Conservation (phyloP, 2,329 filamentous ascomycete species). For the Zasmidium citrigriseum region DNA sequence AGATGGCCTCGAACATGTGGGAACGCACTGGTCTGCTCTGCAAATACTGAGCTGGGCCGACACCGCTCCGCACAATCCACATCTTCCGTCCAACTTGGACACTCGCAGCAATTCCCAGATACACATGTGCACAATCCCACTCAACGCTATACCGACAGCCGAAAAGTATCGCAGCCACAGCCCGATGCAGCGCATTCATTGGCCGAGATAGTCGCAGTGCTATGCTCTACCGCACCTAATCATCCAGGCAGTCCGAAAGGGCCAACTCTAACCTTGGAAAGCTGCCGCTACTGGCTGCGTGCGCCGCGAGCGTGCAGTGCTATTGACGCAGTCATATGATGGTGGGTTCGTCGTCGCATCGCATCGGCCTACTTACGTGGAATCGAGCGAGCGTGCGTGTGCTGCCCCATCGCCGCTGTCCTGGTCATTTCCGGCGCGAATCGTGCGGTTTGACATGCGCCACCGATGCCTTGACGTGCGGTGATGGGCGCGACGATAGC, state of each 20-base stretch:
- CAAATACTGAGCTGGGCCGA: too few relatives aligned
- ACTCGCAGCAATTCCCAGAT: not conserved
- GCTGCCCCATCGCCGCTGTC: not conserved
- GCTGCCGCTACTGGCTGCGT: not conserved
- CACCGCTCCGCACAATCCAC: not conserved
- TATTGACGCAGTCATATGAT: not conserved
- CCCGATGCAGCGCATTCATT: not conserved
- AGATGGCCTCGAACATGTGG: too few relatives aligned
- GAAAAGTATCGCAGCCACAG: constrained; percentile 1
- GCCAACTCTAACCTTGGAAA: not conserved
- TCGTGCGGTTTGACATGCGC: constrained; percentile 3
- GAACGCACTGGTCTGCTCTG: too few relatives aligned
- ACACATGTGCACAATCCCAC: not conserved
- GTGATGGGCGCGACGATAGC: not conserved
- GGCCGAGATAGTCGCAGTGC: not conserved
- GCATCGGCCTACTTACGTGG: not conserved
- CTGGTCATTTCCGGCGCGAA: constrained; percentile 1
- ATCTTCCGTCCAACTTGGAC: not conserved
- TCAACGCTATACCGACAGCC: not conserved
- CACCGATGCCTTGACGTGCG: not conserved
- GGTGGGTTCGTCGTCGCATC: too few relatives aligned
- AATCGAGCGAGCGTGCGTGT: not conserved
- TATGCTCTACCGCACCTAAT: not conserved
- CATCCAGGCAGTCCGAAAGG: not conserved
- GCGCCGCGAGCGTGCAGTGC: not conserved